phyloP scores from a whole-genome alignment of 2,329 filamentous ascomycete species.

The Trichophyton mentagrophytes region DNA sequence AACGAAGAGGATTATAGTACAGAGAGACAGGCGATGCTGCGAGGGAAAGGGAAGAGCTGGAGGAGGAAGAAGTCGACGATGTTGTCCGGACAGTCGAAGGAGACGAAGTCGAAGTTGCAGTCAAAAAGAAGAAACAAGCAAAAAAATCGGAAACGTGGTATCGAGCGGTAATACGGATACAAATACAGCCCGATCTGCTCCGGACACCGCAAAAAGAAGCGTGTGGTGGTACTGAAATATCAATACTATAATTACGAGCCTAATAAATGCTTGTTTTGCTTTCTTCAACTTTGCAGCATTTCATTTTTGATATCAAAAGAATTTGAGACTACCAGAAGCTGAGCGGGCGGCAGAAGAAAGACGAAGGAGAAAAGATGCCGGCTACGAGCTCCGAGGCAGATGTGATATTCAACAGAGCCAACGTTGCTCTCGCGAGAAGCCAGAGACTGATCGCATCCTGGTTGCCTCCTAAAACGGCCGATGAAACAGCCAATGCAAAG shows the following conservation, averaged over 20 bases:
- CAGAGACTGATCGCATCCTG: constrained; percentile 45
- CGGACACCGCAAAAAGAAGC: neutral
- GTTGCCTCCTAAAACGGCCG: constrained; percentile 38
- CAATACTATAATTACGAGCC: neutral
- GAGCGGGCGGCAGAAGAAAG: neutral
- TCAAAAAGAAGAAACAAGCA: neutral
- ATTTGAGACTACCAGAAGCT: neutral
- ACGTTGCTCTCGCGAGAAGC: constrained; percentile 41
- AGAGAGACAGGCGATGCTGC: neutral
- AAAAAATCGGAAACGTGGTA: neutral
- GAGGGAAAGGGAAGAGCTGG: neutral
- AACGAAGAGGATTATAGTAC: neutral
- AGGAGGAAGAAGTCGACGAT: neutral
- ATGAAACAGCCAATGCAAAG: constrained; percentile 28
- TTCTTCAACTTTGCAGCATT: neutral
- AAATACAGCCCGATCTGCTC: neutral
- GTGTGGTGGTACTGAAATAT: neutral
- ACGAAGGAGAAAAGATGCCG: neutral
- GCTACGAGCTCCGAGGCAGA: constrained; percentile 34
- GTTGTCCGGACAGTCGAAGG: neutral
- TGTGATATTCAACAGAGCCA: constrained; percentile 43
- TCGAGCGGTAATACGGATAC: neutral
- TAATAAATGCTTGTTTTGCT: neutral
- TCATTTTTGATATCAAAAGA: neutral
- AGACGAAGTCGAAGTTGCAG: neutral